These are phyloP conservation scores for Nyssa sinensis DNA, from an alignment of 148 eudicot genomes.

Conservation along the genomic window DNA sequence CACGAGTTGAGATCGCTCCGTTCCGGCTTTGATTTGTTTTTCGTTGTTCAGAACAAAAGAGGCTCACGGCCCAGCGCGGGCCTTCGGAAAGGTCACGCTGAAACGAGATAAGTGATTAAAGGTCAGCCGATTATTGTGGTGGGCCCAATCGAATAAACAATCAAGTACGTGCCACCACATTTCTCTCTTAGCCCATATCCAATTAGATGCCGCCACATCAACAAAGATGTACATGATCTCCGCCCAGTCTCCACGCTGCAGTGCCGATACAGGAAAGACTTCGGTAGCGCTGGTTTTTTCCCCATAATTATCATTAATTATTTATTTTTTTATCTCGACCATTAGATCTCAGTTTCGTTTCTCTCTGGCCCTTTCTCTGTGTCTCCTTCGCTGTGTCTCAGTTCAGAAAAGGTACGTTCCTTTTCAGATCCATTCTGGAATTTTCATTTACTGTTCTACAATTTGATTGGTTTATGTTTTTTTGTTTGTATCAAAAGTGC, in stretches of 20 bases:
- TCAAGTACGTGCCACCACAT: background rate
- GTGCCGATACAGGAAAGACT: too few species aligned
- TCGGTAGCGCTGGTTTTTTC: background rate
- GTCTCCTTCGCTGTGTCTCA: slow-evolving; percentile 5
- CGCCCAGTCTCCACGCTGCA: too few species aligned
- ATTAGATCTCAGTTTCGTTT: slow-evolving; percentile 20
- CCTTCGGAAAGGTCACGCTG: too few species aligned
- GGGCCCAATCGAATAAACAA: too few species aligned
- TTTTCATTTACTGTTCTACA: background rate
- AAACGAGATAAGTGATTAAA: too few species aligned
- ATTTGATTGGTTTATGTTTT: background rate
- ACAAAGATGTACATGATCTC: too few species aligned
- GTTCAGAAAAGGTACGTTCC: slow-evolving; percentile 4
- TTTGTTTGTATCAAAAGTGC: background rate
- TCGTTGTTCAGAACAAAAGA: too few species aligned
- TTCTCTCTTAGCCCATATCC: background rate
- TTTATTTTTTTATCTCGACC: slow-evolving; percentile 13
- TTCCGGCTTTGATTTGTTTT: too few species aligned
- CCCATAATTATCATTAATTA: background rate
- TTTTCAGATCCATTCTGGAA: background rate
- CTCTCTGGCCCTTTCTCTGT: slow-evolving; percentile 9
- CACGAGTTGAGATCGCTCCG: too few species aligned
- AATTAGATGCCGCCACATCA: background rate
- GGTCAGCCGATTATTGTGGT: too few species aligned
- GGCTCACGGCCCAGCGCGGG: too few species aligned